A percentile compares a stretch with the other conserved stretches of the same genome.
Conservation (phyloP, 2,329 filamentous ascomycete genomes). For the Fusarium buxicola region DNA sequence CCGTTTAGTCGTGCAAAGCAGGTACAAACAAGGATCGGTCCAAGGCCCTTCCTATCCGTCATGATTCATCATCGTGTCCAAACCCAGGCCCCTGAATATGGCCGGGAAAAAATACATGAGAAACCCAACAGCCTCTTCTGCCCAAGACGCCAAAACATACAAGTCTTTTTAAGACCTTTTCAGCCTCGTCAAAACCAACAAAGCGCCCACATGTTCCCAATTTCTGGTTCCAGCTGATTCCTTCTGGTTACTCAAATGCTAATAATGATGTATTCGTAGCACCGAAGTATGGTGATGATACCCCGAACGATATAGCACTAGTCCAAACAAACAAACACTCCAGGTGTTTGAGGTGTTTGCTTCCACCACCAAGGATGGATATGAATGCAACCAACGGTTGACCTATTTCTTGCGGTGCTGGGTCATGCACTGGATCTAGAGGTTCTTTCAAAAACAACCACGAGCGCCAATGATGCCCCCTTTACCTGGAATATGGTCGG, state of each 20-base stretch:
- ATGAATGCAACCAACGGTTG: not conserved
- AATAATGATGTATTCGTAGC: not conserved
- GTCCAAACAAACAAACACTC: not conserved
- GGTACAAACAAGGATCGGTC: conserved; percentile 1
- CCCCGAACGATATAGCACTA: not conserved
- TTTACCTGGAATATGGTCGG: conserved; percentile 82
- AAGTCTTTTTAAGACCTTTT: conserved; percentile 5
- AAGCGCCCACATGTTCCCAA: conserved; percentile 25
- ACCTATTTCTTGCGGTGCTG: not conserved
- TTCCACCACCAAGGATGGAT: not conserved
- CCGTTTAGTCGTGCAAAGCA: conserved; percentile 6
- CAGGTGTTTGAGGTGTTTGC: not conserved
- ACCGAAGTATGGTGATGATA: not conserved
- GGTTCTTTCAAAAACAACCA: conserved; percentile 2
- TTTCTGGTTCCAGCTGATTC: conserved; percentile 5
- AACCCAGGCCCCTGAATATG: conserved; percentile 1
- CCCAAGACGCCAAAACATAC: conserved; percentile 27
- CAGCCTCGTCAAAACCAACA: conserved; percentile 9
- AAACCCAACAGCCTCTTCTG: not conserved
- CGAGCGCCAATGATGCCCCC: not conserved
- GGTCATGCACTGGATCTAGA: not conserved
- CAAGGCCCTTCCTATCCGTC: conserved; percentile 16
- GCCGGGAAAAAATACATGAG: conserved; percentile 4
- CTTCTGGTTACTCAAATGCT: not conserved
- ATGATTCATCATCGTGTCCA: conserved; percentile 26